phyloP scores from a whole-genome alignment of 2,329 filamentous ascomycete species.

The Coniella lustricola region DNA sequence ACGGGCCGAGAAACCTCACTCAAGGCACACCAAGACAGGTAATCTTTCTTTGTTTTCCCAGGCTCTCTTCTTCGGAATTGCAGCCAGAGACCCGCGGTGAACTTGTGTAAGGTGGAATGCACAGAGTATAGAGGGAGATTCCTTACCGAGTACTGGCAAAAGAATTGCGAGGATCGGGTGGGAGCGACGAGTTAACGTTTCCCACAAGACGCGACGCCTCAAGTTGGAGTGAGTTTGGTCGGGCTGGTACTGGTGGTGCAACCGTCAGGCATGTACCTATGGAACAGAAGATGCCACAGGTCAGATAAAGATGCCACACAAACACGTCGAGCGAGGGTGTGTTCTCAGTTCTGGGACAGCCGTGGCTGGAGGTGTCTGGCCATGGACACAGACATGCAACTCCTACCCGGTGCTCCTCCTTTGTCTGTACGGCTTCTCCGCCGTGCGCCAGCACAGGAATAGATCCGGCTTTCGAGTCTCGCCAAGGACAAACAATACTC shows the following conservation, averaged over 20 bases:
- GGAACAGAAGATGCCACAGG: conserved; percentile 25
- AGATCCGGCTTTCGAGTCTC: no score
- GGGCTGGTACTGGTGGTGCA: conserved; percentile 26
- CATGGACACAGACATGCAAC: not conserved
- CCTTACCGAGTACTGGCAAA: conserved; percentile 47
- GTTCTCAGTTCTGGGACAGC: not conserved
- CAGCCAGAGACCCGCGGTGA: not conserved
- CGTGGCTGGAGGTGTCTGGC: not conserved
- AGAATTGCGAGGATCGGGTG: conserved; percentile 42
- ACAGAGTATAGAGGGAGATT: conserved; percentile 19
- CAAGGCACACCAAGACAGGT: not conserved
- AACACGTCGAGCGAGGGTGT: no score
- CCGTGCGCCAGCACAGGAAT: no score
- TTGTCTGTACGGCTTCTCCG: no score
- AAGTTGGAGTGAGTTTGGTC: conserved; percentile 29
- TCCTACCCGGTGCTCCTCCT: not conserved
- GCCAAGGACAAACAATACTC: not conserved
- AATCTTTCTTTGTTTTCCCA: not conserved
- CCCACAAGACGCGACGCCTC: conserved; percentile 41
- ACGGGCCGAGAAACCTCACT: not conserved
- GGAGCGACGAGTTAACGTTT: conserved; percentile 62
- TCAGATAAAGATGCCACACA: conserved; percentile 18
- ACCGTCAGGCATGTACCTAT: conserved; percentile 37
- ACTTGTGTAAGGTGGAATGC: no score
- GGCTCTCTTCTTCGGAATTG: not conserved